Percentiles rank a stretch among this genome's conserved stretches.
Conservation (phyloP, 108 stramenopile genomes). For the Cyclostephanos invisitatus region DNA sequence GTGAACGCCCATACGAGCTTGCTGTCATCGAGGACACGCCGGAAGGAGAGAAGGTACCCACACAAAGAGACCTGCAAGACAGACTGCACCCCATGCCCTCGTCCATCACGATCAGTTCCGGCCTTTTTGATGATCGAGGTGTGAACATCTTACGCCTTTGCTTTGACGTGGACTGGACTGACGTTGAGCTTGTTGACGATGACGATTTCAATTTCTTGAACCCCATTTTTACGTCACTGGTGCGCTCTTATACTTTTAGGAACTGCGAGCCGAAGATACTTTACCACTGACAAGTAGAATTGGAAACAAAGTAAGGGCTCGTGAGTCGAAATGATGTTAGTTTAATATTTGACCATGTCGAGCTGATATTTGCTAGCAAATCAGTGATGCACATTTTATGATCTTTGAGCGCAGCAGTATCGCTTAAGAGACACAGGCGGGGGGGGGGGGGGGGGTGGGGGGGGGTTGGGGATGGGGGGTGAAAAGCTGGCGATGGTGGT, state of each 20-base stretch:
- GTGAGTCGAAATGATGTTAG: too few relatives aligned
- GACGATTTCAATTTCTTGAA: neutral
- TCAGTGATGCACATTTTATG: too few relatives aligned
- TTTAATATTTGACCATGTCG: too few relatives aligned
- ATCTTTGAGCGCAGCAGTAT: too few relatives aligned
- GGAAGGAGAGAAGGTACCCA: slow-evolving; percentile 19
- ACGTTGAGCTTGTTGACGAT: neutral
- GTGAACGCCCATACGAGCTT: neutral
- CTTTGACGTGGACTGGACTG: neutral
- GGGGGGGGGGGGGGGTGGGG: too few relatives aligned
- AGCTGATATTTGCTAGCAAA: too few relatives aligned
- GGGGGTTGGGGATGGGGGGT: too few relatives aligned
- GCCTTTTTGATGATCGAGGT: neutral
- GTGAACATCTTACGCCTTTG: neutral
- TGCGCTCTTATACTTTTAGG: neutral
- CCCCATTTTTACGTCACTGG: neutral
- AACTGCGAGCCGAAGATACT: neutral
- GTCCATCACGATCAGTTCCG: neutral
- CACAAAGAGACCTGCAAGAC: neutral
- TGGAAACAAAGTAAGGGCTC: neutral
- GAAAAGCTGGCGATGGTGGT: too few relatives aligned
- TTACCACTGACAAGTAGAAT: neutral
- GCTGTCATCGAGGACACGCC: slow-evolving; percentile 9
- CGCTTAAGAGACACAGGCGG: too few relatives aligned
- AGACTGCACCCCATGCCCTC: neutral